These are phyloP conservation scores for Bondarzewia mesenterica DNA, from an alignment of 1,284 basidiomycete genomes.

Conservation along the genomic window DNA sequence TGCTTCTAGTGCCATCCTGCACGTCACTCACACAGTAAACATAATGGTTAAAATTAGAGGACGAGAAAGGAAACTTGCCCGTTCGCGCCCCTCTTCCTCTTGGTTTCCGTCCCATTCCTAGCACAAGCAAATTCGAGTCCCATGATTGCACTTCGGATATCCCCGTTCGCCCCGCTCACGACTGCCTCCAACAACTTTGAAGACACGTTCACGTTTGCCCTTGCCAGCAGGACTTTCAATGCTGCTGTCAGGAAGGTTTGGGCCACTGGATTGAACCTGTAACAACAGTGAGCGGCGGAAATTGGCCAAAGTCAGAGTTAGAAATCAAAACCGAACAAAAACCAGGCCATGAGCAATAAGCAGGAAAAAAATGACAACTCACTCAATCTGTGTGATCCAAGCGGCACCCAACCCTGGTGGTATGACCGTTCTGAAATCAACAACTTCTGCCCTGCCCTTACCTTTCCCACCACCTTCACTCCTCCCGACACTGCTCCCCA, in stretches of 20 bases:
- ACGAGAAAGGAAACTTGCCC: slow-evolving; percentile 10
- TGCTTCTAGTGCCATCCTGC: slow-evolving; percentile 41
- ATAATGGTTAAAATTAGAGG: neutral
- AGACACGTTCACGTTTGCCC: slow-evolving; percentile 28
- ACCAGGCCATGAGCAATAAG: neutral
- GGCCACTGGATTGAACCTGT: slow-evolving; percentile 88
- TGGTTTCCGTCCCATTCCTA: slow-evolving; percentile 22
- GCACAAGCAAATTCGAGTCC: slow-evolving; percentile 76
- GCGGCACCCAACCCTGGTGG: slow-evolving; percentile 50
- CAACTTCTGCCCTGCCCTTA: slow-evolving; percentile 38
- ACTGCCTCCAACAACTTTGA: slow-evolving; percentile 69
- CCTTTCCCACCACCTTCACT: slow-evolving; percentile 18
- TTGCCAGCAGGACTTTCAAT: slow-evolving; percentile 53
- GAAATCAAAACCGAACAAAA: neutral
- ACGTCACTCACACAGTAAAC: neutral
- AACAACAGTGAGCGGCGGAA: neutral
- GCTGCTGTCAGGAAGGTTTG: slow-evolving; percentile 79
- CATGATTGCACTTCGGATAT: slow-evolving; percentile 91
- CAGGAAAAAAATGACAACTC: slow-evolving; percentile 16
- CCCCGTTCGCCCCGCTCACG: slow-evolving; percentile 77
- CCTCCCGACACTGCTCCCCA: slow-evolving; percentile 15
- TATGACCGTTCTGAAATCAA: slow-evolving; percentile 66
- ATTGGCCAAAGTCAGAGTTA: slow-evolving; percentile 1
- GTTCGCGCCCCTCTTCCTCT: slow-evolving; percentile 21
- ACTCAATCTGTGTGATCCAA: slow-evolving; percentile 72